Base-by-base conservation (phyloP, 139 green algal genomes). In the Closterium sp. region DNA sequence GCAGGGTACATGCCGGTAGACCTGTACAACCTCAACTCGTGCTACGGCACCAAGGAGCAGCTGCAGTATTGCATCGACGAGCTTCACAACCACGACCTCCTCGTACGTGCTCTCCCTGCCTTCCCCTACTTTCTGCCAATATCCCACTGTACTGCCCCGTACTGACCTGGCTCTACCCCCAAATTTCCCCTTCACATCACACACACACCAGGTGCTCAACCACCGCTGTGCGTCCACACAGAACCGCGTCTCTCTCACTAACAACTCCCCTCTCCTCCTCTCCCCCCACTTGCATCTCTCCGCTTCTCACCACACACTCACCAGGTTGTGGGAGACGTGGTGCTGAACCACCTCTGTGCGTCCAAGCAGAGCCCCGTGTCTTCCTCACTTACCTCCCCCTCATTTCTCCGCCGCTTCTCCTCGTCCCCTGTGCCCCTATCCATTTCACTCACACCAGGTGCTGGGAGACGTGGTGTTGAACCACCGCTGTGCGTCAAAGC, bases 401-500 rank as follows among this genome's bases (percentile, higher is more conserved):
- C 79, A n/a, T 31, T 86, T 10, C 79, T 10, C 79, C 79, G 5
- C 5, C 42, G 7, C 42, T 62, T 7, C 42, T 7, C 42, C 42
- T 13, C 5, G 42, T 62, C 42, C 42, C 42, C 42, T 13, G 7
- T 7, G 6, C 45, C 11, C 10, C 4, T 6, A 1, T 4, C 10
- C 88, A 2, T 62, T 62, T 62, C 42, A 62, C 42, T 62, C 4
- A 50, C 62, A 27, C 19, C 88, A 95, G 38, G 89, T 93, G 32
- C 89, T 96, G 42, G 95, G 93, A 31, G 95, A 96, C 88, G 95
- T 95, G 19, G 95, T 96, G 29, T 89, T 96, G 2, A 96, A 96
- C 90, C 95, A 96, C 70, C 87, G 95, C 13, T 96, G 95, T 91
- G 95, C 95, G 6, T 85, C 88, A 24, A 92, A 92, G 88, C 94